A percentile compares a stretch with the other conserved stretches of the same genome.
phyloP scores from a whole-genome alignment of 495 filamentous ascomycete genomes.

The Trichocladium uniseriatum region DNA sequence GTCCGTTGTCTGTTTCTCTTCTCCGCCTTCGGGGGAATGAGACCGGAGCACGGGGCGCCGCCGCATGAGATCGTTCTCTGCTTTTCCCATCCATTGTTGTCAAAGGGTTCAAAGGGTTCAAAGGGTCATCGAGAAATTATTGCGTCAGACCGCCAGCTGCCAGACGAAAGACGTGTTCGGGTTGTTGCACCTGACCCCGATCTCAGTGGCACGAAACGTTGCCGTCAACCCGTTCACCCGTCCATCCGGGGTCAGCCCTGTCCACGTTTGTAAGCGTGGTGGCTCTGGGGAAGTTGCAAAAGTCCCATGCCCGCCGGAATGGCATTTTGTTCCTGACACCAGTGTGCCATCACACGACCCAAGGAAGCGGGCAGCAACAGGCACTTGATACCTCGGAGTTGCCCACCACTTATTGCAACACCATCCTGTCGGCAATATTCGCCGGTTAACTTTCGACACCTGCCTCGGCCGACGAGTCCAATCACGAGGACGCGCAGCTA shows the following conservation, averaged over 20 bases:
- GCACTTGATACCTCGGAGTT: background rate
- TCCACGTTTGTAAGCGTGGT: background rate
- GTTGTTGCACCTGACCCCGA: background rate
- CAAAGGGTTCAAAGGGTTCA: too few relatives aligned
- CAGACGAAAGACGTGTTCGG: background rate
- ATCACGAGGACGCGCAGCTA: background rate
- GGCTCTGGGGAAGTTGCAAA: background rate
- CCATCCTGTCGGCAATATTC: background rate
- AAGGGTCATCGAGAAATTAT: background rate
- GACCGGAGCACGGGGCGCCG: too few relatives aligned
- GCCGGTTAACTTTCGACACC: background rate
- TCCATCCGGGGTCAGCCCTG: background rate
- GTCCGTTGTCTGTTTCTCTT: background rate
- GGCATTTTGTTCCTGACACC: background rate
- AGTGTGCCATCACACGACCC: background rate
- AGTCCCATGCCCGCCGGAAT: background rate
- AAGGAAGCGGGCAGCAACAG: background rate
- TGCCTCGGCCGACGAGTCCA: background rate
- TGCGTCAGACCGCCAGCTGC: constrained; percentile 3
- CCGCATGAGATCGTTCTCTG: background rate
- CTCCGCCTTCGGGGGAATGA: too few relatives aligned
- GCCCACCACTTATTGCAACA: background rate
- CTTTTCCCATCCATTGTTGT: too few relatives aligned
- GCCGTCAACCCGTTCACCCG: background rate
- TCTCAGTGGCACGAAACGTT: constrained; percentile 1